Conservation (phyloP, 1,284 basidiomycete genomes). For the Lentinus polychrous region DNA sequence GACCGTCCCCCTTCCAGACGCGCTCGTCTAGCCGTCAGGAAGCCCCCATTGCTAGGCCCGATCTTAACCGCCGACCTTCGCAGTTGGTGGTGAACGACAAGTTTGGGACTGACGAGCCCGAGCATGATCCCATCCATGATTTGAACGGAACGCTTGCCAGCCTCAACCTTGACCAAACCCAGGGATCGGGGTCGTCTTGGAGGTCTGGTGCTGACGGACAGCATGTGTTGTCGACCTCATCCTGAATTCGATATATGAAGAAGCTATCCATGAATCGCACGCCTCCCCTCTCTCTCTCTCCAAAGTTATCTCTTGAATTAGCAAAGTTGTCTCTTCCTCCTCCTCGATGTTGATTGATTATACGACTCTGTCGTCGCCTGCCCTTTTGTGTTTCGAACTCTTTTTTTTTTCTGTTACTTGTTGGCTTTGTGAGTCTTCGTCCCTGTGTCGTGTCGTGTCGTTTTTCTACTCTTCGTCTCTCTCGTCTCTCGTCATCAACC, state of each 20-base stretch:
- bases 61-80: conserved; percentile 18
- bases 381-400: conserved; percentile 8
- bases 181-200: conserved; percentile 13
- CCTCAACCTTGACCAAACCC: conserved; percentile 46
- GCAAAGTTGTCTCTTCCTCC: no score
- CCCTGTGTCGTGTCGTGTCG: conserved; percentile 7
- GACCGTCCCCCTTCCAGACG: conserved; percentile 25
- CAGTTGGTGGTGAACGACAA: conserved; percentile 40
- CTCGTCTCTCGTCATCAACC: no score
- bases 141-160: conserved; percentile 72
- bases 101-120: conserved; percentile 27
- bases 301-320: no score
- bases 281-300: no score
- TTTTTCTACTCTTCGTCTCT: neutral
- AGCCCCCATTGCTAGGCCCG: conserved; percentile 34
- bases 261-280: no score
- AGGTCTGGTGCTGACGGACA: conserved; percentile 5
- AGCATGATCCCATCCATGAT: conserved; percentile 54
- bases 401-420: conserved; percentile 11
- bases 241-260: neutral
- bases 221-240: neutral
- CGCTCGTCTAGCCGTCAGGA: conserved; percentile 40
- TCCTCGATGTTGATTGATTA: no score
- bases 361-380: no score
- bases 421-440: conserved; percentile 17